A percentile compares a stretch with the other conserved stretches of the same genome.
These are phyloP conservation scores for Pythium aphanidermatum DNA, from an alignment of 352 stramenopile genomes.

Conservation along the genomic window DNA sequence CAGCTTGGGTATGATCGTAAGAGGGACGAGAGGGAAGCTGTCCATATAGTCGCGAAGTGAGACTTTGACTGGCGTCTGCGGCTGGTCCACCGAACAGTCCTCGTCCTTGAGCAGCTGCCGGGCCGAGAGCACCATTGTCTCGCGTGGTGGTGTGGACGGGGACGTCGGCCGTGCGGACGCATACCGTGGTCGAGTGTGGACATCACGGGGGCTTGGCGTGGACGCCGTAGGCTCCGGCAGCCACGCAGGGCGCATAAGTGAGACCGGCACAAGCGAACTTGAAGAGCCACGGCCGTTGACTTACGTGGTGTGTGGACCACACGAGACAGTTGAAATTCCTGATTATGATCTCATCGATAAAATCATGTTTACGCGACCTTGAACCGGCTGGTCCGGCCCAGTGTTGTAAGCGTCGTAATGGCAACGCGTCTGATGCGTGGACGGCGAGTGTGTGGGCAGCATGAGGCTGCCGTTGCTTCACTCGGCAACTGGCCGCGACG, in stretches of 20 bases:
- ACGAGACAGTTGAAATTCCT: no score
- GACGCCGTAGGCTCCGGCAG: neutral
- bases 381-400: no score
- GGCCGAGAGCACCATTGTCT: constrained; percentile 11
- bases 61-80: neutral
- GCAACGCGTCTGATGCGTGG: no score
- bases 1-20: constrained; percentile 49
- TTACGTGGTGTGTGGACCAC: no score
- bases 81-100: neutral
- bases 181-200: neutral
- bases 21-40: constrained; percentile 57
- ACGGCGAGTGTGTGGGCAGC: no score
- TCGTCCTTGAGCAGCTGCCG: constrained; percentile 8
- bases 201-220: neutral
- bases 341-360: no score
- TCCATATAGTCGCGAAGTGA: constrained; percentile 47
- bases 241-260: constrained; percentile 18
- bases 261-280: no score
- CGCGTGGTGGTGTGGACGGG: constrained; percentile 2
- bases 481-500: no score
- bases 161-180: neutral
- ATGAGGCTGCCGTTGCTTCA: no score
- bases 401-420: no score
- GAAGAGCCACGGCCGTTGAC: no score
- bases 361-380: no score